Evolutionary conservation across 768 basidiomycete species (phyloP), one percentile per base, ranked within the genome.

Genomic region (Amanita phalloides): DNA sequence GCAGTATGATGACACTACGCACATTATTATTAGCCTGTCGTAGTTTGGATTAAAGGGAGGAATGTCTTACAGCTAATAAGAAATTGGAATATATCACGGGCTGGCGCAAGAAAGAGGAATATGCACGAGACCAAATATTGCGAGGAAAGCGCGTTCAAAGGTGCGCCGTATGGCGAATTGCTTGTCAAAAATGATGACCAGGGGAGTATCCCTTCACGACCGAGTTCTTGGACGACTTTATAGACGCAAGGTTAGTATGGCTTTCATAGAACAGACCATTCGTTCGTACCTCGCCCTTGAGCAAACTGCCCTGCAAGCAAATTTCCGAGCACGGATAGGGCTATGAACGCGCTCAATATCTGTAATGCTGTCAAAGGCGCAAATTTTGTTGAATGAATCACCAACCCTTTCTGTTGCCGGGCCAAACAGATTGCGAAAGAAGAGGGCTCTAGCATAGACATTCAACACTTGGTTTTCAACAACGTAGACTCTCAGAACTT

Each of bases 71-170:
- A 61, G 58, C 78, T 84, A 52, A 85, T 71, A 57, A 81, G 71
- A 64, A 90, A 86, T 28, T 79, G 71, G 59, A 86, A 90, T 0
- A 83, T 83, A 56, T 89, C 86, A 2, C 87, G 86, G 0, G 83
- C 74, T 0, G 87, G 87, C 0, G 81, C 70, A 1, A 71, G 69
- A 7, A 79, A 57, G 45, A 84, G 68, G 51, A 84, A 68, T 7
- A 73, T 56, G 20, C 76, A 72, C 0, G 82, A 85, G 14, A 85
- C 58, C 5, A 78, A 20, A 62, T 79, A 89, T 56, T 86, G 84
- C 0, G 73, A 67, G 44, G 80, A 73, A 3, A 90, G 68, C 0
- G 83, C 85, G 0, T 77, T 68, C 1, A 83, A 61, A 0, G 88
- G 88, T 0, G 85, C 78, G 53, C 72, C 68, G 64, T 84, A 89